phyloP scores from a whole-genome alignment of 257 asterid genomes.

The Cinchona pubescens region DNA sequence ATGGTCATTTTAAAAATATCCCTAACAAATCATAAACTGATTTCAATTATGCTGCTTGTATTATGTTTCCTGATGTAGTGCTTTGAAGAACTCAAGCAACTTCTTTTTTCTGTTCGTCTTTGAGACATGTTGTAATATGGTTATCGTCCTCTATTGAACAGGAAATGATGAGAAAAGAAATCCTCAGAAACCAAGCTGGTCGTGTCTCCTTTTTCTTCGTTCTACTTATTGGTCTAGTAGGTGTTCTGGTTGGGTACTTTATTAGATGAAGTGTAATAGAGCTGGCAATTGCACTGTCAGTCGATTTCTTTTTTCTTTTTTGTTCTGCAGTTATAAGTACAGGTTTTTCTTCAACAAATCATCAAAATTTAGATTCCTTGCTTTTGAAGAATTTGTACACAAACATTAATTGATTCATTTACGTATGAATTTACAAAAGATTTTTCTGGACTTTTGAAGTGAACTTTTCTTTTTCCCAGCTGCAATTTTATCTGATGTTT shows the following conservation, averaged over 20 bases:
- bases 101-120: neutral
- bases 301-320: neutral
- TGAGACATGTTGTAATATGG: neutral
- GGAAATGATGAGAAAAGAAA: constrained; percentile 49
- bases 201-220: constrained; percentile 35
- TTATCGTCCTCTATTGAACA: constrained; percentile 23
- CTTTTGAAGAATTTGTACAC: neutral
- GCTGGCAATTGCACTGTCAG: constrained; percentile 5
- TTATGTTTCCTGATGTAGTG: neutral
- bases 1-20: neutral
- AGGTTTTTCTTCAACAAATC: constrained; percentile 1
- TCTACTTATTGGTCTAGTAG: constrained; percentile 44
- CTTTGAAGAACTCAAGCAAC: neutral
- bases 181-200: constrained; percentile 36
- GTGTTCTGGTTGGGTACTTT: constrained; percentile 57
- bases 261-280: constrained; percentile 33
- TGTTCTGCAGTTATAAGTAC: neutral
- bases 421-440: neutral
- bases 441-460: neutral
- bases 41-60: neutral
- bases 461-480: neutral
- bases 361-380: neutral
- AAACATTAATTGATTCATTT: neutral
- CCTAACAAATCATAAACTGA: neutral
- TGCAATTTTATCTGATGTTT: no score